Evolutionary conservation across 2,329 filamentous ascomycete species (phyloP).

Genomic region (Setomelanomma holmii): DNA sequence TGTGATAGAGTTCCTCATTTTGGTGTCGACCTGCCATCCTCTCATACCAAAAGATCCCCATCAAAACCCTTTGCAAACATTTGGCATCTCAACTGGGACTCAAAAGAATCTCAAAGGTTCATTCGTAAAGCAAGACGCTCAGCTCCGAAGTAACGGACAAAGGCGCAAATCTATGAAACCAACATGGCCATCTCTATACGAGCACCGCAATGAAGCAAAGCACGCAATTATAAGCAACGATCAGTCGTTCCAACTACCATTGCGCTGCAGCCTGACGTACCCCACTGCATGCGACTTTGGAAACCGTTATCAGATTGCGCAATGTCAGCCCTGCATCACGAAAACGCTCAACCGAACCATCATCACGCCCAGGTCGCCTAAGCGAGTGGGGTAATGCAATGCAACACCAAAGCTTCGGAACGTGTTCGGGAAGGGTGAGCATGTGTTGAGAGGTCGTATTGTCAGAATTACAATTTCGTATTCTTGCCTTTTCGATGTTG

Average conservation of each 20-base stretch:
- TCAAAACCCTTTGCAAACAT: too few relatives aligned
- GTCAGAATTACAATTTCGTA: too few relatives aligned
- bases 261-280: not conserved
- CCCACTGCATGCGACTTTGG: slow-evolving; percentile 9
- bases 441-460: not conserved
- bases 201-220: too few relatives aligned
- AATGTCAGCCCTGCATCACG: slow-evolving; percentile 26
- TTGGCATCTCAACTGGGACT: too few relatives aligned
- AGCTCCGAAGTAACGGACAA: not conserved
- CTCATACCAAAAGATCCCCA: too few relatives aligned
- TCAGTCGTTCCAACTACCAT: not conserved
- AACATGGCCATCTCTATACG: not conserved
- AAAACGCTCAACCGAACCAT: slow-evolving; percentile 7
- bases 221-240: not conserved
- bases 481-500: too few relatives aligned
- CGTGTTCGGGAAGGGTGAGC: not conserved
- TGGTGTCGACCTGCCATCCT: too few relatives aligned
- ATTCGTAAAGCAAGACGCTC: too few relatives aligned
- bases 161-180: not conserved
- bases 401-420: not conserved
- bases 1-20: too few relatives aligned
- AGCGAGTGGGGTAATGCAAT: not conserved
- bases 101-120: too few relatives aligned
- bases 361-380: not conserved
- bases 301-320: slow-evolving; percentile 22